phyloP scores from a whole-genome alignment of 768 basidiomycete genomes.

The Trametes elegans region DNA sequence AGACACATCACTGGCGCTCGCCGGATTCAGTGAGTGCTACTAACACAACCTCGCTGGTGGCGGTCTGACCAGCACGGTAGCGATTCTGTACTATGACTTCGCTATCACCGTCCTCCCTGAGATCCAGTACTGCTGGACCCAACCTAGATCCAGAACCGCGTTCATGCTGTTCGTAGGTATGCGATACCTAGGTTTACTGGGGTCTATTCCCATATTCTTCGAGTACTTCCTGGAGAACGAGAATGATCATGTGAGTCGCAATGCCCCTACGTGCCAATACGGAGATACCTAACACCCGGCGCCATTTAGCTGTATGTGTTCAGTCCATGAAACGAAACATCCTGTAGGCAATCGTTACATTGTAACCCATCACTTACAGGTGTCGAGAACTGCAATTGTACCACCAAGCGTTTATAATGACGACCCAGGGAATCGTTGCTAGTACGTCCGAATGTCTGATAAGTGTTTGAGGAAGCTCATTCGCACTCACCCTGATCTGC shows the following conservation, averaged over 20 bases:
- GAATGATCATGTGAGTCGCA: conserved; percentile 5
- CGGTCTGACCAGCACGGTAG: conserved; percentile 6
- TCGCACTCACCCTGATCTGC: neutral
- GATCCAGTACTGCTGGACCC: conserved; percentile 43
- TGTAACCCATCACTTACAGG: neutral
- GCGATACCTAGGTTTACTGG: conserved; percentile 25
- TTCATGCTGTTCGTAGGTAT: conserved; percentile 22
- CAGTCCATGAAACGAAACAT: neutral
- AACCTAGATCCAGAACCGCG: conserved; percentile 5
- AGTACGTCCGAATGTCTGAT: too few relatives aligned
- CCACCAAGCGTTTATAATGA: conserved; percentile 5
- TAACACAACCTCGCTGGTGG: too few relatives aligned
- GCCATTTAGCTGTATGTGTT: too few relatives aligned
- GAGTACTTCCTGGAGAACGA: conserved; percentile 6
- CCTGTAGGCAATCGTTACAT: neutral
- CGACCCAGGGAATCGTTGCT: conserved; percentile 5
- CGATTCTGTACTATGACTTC: conserved; percentile 44
- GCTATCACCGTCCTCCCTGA: conserved; percentile 43
- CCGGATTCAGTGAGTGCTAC: conserved; percentile 6
- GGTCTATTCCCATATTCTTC: conserved; percentile 22
- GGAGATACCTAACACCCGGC: too few relatives aligned
- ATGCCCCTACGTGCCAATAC: neutral
- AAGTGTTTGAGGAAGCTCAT: too few relatives aligned
- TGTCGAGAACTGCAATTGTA: conserved; percentile 12
- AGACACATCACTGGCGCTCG: conserved; percentile 5